phyloP scores from a whole-genome alignment of 202 grass and related monocot species.

The Cymbopogon flexuosus region DNA sequence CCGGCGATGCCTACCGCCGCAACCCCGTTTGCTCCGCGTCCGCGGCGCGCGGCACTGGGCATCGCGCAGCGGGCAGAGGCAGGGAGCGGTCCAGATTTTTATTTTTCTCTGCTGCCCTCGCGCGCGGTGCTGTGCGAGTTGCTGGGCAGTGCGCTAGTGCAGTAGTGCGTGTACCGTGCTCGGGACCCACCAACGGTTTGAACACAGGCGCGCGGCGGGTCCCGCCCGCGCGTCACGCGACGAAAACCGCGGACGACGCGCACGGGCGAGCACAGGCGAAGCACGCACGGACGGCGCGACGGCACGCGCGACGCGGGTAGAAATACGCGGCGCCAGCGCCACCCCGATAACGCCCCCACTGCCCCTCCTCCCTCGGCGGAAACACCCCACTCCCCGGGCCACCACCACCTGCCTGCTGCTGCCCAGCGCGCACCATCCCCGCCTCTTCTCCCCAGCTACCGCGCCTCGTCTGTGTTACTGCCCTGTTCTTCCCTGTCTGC shows the following conservation, averaged over 20 bases:
- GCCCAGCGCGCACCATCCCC: not conserved
- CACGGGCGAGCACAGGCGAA: not conserved
- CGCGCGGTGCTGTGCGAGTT: not conserved
- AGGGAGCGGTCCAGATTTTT: not conserved
- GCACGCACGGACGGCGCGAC: not conserved
- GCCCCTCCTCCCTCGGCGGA: not conserved
- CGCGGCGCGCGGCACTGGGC: not conserved
- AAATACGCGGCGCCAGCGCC: conserved; percentile 28
- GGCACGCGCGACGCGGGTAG: conserved; percentile 22
- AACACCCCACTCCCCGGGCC: conserved; percentile 22
- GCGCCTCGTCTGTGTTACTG: not conserved
- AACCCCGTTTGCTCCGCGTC: not conserved
- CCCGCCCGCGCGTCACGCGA: conserved; percentile 27
- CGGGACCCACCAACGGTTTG: conserved; percentile 15
- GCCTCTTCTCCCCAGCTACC: not conserved
- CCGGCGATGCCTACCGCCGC: not conserved
- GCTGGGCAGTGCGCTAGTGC: not conserved
- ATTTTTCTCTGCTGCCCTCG: not conserved
- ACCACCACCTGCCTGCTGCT: not conserved
- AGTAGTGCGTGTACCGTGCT: not conserved
- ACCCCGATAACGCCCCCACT: not conserved
- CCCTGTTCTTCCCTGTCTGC: not conserved
- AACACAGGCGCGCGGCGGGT: conserved; percentile 13
- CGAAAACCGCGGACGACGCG: conserved; percentile 38
- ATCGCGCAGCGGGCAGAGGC: not conserved